phyloP scores from a whole-genome alignment of 768 basidiomycete genomes.

The Mycena olivaceomarginata region DNA sequence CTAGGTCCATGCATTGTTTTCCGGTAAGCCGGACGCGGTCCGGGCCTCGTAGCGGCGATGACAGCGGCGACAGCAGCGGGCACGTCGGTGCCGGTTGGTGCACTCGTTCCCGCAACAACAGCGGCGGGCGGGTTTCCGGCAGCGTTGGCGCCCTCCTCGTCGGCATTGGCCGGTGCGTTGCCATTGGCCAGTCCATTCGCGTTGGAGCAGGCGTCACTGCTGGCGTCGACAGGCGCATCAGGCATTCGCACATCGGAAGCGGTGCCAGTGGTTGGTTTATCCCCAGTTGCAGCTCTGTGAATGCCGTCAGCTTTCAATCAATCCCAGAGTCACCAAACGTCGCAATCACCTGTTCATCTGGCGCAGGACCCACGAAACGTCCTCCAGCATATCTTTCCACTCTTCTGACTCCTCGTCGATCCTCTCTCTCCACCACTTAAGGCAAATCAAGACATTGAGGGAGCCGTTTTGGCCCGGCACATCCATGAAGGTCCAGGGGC shows the following conservation, averaged over 20 bases:
- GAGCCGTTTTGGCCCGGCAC: neutral
- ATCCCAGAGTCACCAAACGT: too few relatives aligned
- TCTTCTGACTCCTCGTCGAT: neutral
- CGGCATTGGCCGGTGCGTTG: too few relatives aligned
- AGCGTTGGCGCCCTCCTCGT: neutral
- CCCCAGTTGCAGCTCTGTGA: too few relatives aligned
- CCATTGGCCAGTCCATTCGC: too few relatives aligned
- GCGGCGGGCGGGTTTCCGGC: neutral
- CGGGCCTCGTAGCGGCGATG: neutral
- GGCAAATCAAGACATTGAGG: neutral
- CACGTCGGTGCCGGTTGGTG: neutral
- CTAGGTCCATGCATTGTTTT: neutral
- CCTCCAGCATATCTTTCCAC: neutral
- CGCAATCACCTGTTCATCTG: neutral
- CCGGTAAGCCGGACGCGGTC: neutral
- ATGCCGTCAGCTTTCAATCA: neutral
- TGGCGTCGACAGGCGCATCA: too few relatives aligned
- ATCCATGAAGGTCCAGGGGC: neutral
- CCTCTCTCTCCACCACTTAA: constrained; percentile 1
- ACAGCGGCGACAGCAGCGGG: neutral
- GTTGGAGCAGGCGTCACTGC: too few relatives aligned
- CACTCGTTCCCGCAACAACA: neutral
- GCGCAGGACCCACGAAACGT: neutral
- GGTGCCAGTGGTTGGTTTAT: too few relatives aligned
- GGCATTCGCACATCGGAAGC: too few relatives aligned